Evolutionary conservation across 2,329 filamentous ascomycete genomes (phyloP).

Genomic region (Diaporthe helianthi): DNA sequence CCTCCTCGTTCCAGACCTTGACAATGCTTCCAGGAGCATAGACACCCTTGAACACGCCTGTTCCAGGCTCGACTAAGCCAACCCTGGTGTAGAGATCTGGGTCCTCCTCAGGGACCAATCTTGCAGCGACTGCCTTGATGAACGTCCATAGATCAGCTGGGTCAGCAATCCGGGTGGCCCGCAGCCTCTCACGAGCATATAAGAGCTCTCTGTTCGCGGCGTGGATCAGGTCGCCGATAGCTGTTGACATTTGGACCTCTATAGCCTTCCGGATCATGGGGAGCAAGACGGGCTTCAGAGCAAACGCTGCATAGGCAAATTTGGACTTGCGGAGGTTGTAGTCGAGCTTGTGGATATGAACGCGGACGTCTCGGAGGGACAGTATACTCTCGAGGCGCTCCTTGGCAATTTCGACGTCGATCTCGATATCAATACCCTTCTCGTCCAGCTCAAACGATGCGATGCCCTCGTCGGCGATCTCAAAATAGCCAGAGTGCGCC

Average conservation of each 20-base stretch:
- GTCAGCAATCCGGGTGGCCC: conserved; percentile 83
- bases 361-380: conserved; percentile 75
- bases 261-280: conserved; percentile 81
- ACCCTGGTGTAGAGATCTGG: conserved; percentile 78
- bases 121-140: conserved; percentile 79
- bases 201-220: conserved; percentile 84
- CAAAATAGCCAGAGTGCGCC: conserved; percentile 76
- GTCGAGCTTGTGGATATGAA: conserved; percentile 85
- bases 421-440: conserved; percentile 82
- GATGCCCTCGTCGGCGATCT: conserved; percentile 82
- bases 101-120: conserved; percentile 74
- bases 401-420: conserved; percentile 84
- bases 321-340: conserved; percentile 79
- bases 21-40: conserved; percentile 91
- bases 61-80: conserved; percentile 65
- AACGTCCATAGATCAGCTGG: conserved; percentile 84
- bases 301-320: conserved; percentile 79
- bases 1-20: conserved; percentile 88
- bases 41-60: conserved; percentile 76
- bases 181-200: conserved; percentile 83
- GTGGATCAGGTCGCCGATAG: conserved; percentile 74
- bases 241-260: conserved; percentile 77
- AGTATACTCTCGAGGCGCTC: conserved; percentile 83
- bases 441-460: conserved; percentile 87
- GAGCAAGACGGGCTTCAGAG: conserved; percentile 83